Conservation (phyloP, 1,139 yeast genomes). For the Blastobotrys malaysiensis region DNA sequence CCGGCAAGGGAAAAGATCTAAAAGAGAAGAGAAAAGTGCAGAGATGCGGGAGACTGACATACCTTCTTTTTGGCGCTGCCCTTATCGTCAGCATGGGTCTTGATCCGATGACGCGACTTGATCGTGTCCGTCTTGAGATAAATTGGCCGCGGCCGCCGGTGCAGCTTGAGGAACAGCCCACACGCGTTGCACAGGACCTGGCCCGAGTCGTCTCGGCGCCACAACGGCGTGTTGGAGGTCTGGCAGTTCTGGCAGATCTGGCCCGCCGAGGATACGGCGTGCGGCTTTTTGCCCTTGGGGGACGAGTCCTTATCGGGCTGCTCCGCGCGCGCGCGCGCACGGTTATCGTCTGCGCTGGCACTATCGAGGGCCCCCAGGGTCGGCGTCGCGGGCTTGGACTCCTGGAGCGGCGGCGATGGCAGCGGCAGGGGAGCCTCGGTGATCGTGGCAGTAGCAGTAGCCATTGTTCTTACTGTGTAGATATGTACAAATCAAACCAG, state of each 20-base stretch:
- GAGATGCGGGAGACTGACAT: neutral
- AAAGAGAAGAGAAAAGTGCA: neutral
- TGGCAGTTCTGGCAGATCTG: conserved; percentile 75
- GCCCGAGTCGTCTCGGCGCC: conserved; percentile 94
- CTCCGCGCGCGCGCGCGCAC: neutral
- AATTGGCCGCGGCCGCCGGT: conserved; percentile 89
- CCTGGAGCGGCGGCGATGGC: conserved; percentile 1
- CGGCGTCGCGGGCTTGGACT: neutral
- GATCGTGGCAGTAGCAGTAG: conserved; percentile 5
- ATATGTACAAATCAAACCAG: neutral
- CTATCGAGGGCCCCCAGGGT: neutral
- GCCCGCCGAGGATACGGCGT: neutral
- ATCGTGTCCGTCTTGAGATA: conserved; percentile 88
- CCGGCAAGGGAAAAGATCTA: neutral
- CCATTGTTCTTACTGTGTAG: conserved; percentile 4
- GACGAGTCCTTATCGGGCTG: neutral
- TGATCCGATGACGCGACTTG: conserved; percentile 79
- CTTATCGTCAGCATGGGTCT: conserved; percentile 23
- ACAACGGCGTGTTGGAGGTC: conserved; percentile 87
- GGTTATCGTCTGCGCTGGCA: neutral
- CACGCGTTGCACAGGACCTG: conserved; percentile 94
- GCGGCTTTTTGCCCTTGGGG: conserved; percentile 1
- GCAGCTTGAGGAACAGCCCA: conserved; percentile 83
- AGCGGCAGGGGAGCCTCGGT: neutral
- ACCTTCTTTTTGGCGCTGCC: conserved; percentile 1